Conservation (phyloP, 108 stramenopile genomes). For the Fragilariopsis cylindrus region DNA sequence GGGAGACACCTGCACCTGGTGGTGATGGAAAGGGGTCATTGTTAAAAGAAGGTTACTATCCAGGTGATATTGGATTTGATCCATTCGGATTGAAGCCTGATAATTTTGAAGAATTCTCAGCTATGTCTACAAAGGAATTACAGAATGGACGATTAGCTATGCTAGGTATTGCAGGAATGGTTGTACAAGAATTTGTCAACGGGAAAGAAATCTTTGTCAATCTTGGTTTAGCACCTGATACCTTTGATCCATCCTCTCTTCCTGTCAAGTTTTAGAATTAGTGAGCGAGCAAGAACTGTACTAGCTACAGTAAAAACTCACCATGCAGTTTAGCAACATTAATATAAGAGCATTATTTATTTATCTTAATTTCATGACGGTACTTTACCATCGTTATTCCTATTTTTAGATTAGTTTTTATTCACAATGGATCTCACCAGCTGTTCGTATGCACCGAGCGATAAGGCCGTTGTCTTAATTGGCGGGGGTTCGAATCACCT, state of each 20-base stretch:
- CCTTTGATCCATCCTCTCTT: constrained; percentile 29
- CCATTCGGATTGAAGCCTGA: constrained; percentile 67
- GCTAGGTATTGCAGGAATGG: constrained; percentile 72
- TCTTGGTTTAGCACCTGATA: constrained; percentile 6
- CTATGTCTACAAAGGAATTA: constrained; percentile 77
- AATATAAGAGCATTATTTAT: too few relatives aligned
- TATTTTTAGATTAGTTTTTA: too few relatives aligned
- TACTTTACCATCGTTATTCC: too few relatives aligned
- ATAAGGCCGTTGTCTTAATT: constrained; percentile 22
- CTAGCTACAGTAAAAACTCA: too few relatives aligned
- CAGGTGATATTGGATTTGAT: constrained; percentile 72
- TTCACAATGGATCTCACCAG: too few relatives aligned
- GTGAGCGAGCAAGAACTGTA: too few relatives aligned
- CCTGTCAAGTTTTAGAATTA: constrained; percentile 29
- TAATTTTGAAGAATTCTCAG: constrained; percentile 46
- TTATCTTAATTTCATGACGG: too few relatives aligned
- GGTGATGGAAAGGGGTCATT: constrained; percentile 40
- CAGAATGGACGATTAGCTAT: constrained; percentile 80
- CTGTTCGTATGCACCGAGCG: background rate
- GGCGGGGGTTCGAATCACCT: constrained; percentile 23
- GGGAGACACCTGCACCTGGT: constrained; percentile 33
- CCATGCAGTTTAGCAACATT: too few relatives aligned
- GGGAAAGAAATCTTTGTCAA: constrained; percentile 39
- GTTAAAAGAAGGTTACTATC: constrained; percentile 45
- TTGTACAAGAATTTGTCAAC: constrained; percentile 81